Conservation (phyloP, 2,329 filamentous ascomycete genomes). For the Fusarium longipes region DNA sequence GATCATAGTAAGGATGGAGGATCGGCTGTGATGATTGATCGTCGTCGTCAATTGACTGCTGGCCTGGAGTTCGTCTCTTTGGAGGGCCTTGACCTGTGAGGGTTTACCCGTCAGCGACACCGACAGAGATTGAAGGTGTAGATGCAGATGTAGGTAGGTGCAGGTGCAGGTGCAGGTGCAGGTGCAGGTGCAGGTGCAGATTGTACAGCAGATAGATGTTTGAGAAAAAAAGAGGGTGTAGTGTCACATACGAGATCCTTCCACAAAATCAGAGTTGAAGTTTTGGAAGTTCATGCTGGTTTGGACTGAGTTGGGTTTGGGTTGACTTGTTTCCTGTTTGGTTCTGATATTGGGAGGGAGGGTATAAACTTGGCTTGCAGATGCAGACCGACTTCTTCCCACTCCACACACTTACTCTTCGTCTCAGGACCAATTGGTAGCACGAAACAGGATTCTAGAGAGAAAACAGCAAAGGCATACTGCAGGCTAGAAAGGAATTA, state of each 20-base stretch:
- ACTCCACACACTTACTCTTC: conserved; percentile 48
- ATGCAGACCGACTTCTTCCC: conserved; percentile 42
- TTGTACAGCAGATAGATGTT: background rate
- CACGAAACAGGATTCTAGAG: conserved; percentile 48
- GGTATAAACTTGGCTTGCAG: conserved; percentile 37
- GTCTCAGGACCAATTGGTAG: conserved; percentile 49
- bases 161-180: conserved; percentile 16
- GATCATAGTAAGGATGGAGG: conserved; percentile 44
- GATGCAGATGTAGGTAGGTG: conserved; percentile 7
- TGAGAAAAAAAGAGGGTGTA: conserved; percentile 15
- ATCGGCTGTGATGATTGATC: conserved; percentile 44
- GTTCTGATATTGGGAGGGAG: conserved; percentile 37
- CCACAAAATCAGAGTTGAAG: conserved; percentile 52
- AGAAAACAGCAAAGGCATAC: conserved; percentile 44
- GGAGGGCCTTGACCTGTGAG: conserved; percentile 43
- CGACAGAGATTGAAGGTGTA: conserved; percentile 28
- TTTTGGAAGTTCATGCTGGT: conserved; percentile 54
- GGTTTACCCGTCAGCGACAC: conserved; percentile 32
- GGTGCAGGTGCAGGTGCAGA: background rate
- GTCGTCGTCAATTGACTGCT: conserved; percentile 42
- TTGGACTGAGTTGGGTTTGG: background rate
- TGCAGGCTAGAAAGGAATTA: conserved; percentile 41
- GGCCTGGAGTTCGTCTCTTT: conserved; percentile 35
- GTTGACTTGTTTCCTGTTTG: conserved; percentile 10
- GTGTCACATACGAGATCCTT: conserved; percentile 52